Base-by-base conservation (phyloP, 1,284 basidiomycete genomes). In the Veloporphyrellus conicus region DNA sequence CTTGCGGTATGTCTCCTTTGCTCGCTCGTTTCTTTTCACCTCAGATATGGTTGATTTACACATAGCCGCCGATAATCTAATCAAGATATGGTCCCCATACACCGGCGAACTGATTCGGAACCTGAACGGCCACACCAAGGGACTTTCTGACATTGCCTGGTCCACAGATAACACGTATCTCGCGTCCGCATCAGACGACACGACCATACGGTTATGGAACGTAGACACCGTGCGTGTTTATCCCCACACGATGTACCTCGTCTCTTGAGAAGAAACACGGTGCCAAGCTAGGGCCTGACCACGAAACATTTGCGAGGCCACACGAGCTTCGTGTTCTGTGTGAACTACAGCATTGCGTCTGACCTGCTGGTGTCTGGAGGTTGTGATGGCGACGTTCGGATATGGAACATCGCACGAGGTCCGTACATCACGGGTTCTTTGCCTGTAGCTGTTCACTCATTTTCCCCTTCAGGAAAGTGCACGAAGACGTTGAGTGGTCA, bases 331-430 rank as follows among this genome's bases (percentile, higher is more conserved):
- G 91, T 98, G 0, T 90, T 98, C 55, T 93, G 91, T 59, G 74
- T 96, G 9, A 90, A 93, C 55, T 98, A 91, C 68, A 93, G 93
- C 62, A 82, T 84, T 0, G 78, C 88, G 10, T 87, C 88, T 0
- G 94, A 92, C 53, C 71, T 97, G 16, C 75, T 98, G 18, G 94
- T 91, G 2, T 94, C 90, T 11, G 95, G 95, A 4, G 85, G 85
- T 1, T 94, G 90, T 61, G 95, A 97, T 56, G 93, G 95, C 50
- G 90, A 90, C 55, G 84, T 96, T 5, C 81, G 87, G 50, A 82
- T 99, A 56, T 98, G 95, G 95, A 91, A 97, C 60, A 78, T 87
- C 0, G 76, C 81, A 6, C 78, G 81, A 74, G 90, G 90, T 88
- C 3, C 5, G 37, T 53, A 20, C 16, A 19, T 18, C 8, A 2